Evolutionary conservation across 352 stramenopile genomes (phyloP), one percentile per base, ranked within the genome.

Genomic region (Pythium monospermum): DNA sequence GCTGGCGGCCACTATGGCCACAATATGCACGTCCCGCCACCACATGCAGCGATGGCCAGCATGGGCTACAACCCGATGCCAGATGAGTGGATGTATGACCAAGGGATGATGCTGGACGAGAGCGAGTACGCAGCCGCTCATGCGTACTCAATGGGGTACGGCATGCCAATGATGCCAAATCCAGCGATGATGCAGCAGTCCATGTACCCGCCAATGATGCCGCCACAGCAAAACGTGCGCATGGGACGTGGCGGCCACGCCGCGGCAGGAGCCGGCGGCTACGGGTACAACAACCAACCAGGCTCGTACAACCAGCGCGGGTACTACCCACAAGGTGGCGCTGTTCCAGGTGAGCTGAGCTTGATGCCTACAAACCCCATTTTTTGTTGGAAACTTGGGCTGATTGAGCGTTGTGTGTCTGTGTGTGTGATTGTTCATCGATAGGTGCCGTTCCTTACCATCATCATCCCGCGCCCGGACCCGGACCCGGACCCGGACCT

Each of bases 71-170:
- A 62, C 25, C 70, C 64, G n/a, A 64, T 65, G 38, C 76, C 75
- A 19, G 75, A 91, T 10, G 81, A 90, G 39, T 93, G 80, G 80
- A 72, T 83, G 66, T 93, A 93, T 46, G 78, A 87, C 54, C 40
- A 57, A 40, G 47, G 59, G 16, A 54, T 61, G n/a, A 66, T 78
- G 57, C 61, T 84, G 1, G 66, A 71, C 44, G 71, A 75, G 7
- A 58, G 56, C 3, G 73, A 85, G 51, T 71, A 80, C 47, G 59
- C 68, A 7, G 56, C 74, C 22, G 58, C 74, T 31, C 64, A 71
- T 56, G 71, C 68, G 23, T 91, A 89, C 63, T n/a, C n/a, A n/a
- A 66, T 82, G 53, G 73, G 78, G 15, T 92, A 92, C 48, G 73
- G 68, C 8, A 63, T 87, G 50, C 76, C 74, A 2, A 73, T 87